A percentile compares a stretch with the other conserved stretches of the same genome.
phyloP scores from a whole-genome alignment of 73 alveolate species.

The Paramecium sexaurelia region DNA sequence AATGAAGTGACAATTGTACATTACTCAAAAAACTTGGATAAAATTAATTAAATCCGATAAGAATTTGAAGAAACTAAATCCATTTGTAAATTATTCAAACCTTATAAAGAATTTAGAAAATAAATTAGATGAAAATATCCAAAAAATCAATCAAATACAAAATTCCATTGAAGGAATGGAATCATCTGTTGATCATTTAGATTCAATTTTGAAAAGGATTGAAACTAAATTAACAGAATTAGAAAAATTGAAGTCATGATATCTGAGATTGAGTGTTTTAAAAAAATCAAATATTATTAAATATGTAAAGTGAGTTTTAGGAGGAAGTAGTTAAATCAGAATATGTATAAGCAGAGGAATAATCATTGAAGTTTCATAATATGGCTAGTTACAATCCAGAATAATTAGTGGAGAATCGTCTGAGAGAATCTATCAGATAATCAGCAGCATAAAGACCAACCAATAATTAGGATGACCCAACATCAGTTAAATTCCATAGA shows the following conservation, averaged over 20 bases:
- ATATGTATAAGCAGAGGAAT: background rate
- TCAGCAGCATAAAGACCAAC: background rate
- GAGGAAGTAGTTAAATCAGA: constrained; percentile 45
- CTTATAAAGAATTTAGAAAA: background rate
- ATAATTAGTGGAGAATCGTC: background rate
- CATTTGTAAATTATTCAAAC: background rate
- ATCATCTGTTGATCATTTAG: constrained; percentile 49
- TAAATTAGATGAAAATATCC: constrained; percentile 28
- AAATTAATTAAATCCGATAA: background rate
- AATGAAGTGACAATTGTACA: constrained; percentile 45
- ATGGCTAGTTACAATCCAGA: constrained; percentile 47
- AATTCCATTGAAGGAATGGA: constrained; percentile 53
- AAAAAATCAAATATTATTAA: background rate
- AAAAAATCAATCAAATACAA: background rate
- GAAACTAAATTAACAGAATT: constrained; percentile 32
- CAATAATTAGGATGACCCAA: background rate
- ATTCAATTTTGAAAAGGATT: background rate
- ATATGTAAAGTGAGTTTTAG: background rate
- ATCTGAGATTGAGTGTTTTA: background rate
- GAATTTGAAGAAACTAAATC: background rate
- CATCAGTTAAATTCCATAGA: background rate
- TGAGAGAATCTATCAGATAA: background rate
- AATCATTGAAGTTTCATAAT: background rate
- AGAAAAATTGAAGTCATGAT: constrained; percentile 29
- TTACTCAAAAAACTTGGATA: constrained; percentile 12